Evolutionary conservation across 345 rosid species (phyloP), one percentile per base, ranked within the genome.

Genomic region (Mangifera indica): DNA sequence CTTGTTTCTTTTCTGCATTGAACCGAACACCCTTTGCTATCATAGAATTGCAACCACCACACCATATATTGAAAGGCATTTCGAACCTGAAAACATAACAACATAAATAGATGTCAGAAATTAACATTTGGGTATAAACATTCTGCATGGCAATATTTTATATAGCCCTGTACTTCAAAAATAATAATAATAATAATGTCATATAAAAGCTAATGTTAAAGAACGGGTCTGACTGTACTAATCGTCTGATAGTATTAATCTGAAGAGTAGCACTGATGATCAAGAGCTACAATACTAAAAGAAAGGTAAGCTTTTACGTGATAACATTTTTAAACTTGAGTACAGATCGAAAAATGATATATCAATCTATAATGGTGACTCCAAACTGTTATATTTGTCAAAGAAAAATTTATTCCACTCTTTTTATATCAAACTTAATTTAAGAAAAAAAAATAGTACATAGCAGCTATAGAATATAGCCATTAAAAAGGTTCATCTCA

Each of bases 1-100:
- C 97, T 93, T 93, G 98, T 81, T 96, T 96, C 77, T 96, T 96
- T 79, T 93, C 97, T 44, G 99, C 96, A 77, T 93, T 92, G 76
- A 96, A 96, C 55, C 98, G 81, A 70, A 96, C 99, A 80, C 99
- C 98, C 88, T 93, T 96, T 63, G 87, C 98, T 49, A 96, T 91
- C 98, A 96, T 89, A 72, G 93, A 87, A 74, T 82, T 91, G 87
- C 98, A 93, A 66, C 99, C 97, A 65, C 97, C 98, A 71, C 98
- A 93, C 99, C 99, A 96, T 67, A 93, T 70, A 77, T 93, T 84
- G 82, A 79, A 96, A 5, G 99, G 97, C 97, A 96, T 93, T 81
- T 96, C 99, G 10, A 96, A 96, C 89, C 98, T 96, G 83, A 71
- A 79, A 77, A 15, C 52, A 62, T 7, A 68, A 60, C 3, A 48